Conservation (phyloP, 2,329 filamentous ascomycete species). For the Neopestalotiopsis clavispora region DNA sequence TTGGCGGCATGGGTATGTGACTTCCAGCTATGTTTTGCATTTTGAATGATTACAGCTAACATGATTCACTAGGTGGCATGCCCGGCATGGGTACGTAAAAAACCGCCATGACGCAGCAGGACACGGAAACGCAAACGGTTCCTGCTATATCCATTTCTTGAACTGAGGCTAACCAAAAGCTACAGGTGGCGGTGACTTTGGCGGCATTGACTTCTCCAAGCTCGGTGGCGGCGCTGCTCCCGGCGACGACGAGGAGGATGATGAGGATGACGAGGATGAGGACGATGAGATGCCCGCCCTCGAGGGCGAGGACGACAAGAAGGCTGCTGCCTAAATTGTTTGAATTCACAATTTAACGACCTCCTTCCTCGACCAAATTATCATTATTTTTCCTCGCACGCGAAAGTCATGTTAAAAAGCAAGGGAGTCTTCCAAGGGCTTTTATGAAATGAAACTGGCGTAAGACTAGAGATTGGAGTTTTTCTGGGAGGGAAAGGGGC, state of each 20-base stretch:
- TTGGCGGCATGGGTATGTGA: slow-evolving; percentile 67
- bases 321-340: slow-evolving; percentile 23
- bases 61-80: slow-evolving; percentile 52
- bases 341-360: not conserved
- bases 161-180: slow-evolving; percentile 23
- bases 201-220: slow-evolving; percentile 94
- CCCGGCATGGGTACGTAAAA: slow-evolving; percentile 36
- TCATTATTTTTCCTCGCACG: not conserved
- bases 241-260: slow-evolving; percentile 50
- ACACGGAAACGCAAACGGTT: not conserved
- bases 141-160: not conserved
- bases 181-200: slow-evolving; percentile 68
- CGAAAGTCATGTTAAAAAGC: slow-evolving; percentile 7
- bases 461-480: slow-evolving; percentile 18
- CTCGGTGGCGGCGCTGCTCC: slow-evolving; percentile 66
- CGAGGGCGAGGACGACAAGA: slow-evolving; percentile 63
- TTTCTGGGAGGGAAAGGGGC: slow-evolving; percentile 14
- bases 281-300: slow-evolving; percentile 88
- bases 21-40: not conserved
- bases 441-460: slow-evolving; percentile 16
- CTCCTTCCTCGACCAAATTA: slow-evolving; percentile 6
- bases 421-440: slow-evolving; percentile 17
- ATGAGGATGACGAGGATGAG: slow-evolving; percentile 61
- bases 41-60: slow-evolving; percentile 12
- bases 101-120: not conserved